Percentiles rank a stretch among this genome's conserved stretches.
phyloP scores from a whole-genome alignment of 495 filamentous ascomycete species.

The Penicillium macrosclerotiorum region DNA sequence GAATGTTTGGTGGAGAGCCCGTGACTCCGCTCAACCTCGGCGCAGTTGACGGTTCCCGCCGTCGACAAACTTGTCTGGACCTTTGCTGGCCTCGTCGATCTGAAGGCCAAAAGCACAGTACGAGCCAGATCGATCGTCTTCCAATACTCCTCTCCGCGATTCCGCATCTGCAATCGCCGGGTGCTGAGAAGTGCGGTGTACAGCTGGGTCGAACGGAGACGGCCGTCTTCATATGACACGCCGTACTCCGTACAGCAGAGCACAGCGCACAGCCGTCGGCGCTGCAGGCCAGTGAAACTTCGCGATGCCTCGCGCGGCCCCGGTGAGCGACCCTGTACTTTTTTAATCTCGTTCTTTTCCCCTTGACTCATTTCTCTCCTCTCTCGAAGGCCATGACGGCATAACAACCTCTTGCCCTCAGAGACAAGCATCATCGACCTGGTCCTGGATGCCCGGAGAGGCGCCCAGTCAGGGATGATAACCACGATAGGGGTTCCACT shows the following conservation, averaged over 20 bases:
- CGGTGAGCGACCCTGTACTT: constrained; percentile 18
- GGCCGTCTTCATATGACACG: constrained; percentile 15
- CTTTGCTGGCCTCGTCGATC: no score
- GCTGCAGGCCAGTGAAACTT: constrained; percentile 27
- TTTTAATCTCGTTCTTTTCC: no score
- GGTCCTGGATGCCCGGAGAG: constrained; percentile 16
- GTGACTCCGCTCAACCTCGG: no score
- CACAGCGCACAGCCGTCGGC: constrained; percentile 27
- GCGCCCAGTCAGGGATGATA: constrained; percentile 37
- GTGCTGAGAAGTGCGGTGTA: constrained; percentile 13
- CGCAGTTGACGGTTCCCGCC: no score
- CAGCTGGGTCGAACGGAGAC: background rate
- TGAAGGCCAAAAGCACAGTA: no score
- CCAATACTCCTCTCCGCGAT: no score
- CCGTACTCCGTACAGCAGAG: constrained; percentile 25
- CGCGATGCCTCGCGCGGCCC: constrained; percentile 17
- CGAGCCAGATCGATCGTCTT: no score
- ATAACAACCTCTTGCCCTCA: constrained; percentile 4
- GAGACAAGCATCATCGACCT: constrained; percentile 1
- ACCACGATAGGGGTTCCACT: constrained; percentile 31
- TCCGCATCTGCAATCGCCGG: no score
- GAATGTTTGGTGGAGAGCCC: no score
- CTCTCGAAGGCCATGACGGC: constrained; percentile 17
- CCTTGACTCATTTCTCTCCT: background rate
- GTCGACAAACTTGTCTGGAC: no score